These are phyloP conservation scores for Nannochloropsis oceanica DNA, from an alignment of 108 stramenopile species.

Conservation along the genomic window DNA sequence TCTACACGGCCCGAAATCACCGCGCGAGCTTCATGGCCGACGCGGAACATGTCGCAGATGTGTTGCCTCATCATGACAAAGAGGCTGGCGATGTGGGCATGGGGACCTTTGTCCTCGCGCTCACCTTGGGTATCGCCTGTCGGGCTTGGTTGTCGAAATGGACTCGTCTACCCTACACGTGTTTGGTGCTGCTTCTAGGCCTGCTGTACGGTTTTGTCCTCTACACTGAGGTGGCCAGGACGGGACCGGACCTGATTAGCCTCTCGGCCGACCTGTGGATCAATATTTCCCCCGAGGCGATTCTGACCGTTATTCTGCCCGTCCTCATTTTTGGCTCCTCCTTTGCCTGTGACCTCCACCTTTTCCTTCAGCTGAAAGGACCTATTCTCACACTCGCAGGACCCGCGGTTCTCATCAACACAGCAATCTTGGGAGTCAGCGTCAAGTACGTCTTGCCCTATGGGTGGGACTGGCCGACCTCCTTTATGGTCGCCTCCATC, in stretches of 20 bases:
- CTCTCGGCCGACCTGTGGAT: conserved; percentile 8
- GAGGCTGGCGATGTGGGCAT: not conserved
- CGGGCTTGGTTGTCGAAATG: conserved; percentile 8
- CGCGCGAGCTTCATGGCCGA: too few species aligned
- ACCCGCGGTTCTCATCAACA: conserved; percentile 29
- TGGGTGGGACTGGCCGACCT: conserved; percentile 34
- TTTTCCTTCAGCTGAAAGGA: not conserved
- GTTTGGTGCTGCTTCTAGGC: conserved; percentile 22
- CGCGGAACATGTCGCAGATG: too few species aligned
- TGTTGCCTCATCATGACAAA: too few species aligned
- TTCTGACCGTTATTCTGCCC: conserved; percentile 48
- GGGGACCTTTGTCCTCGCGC: conserved; percentile 17
- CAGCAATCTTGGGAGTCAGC: conserved; percentile 24
- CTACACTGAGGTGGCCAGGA: not conserved
- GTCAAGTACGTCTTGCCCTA: conserved; percentile 28
- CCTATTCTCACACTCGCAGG: conserved; percentile 33
- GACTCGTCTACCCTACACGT: conserved; percentile 29
- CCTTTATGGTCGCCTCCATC: conserved; percentile 67
- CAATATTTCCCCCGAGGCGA: conserved; percentile 24
- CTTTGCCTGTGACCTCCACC: conserved; percentile 3
- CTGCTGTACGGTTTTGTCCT: conserved; percentile 16
- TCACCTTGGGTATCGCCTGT: conserved; percentile 7
- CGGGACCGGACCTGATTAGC: not conserved
- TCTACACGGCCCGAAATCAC: too few species aligned
- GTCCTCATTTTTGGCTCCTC: conserved; percentile 49